Evolutionary conservation across 225 moss, liverwort and hornwort species (phyloP), one percentile per base, ranked within the genome.

Genomic region (Bryoerythrophyllum caledonicum): DNA sequence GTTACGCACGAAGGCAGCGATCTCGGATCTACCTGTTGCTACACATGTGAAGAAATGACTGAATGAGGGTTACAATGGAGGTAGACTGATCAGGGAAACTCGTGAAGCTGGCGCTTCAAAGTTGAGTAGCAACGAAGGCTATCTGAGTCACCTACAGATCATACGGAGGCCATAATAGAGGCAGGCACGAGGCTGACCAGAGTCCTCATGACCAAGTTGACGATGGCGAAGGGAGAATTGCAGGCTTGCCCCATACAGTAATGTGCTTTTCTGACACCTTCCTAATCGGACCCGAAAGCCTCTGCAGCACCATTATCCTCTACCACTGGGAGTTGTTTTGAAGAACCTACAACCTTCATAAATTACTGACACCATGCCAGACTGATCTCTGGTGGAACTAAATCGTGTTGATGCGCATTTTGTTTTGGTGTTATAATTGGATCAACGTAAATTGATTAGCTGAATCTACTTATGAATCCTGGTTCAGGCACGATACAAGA

Each of bases 191-290:
- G 71, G 57, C 40, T 52, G 40, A 6, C 57, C 48, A 34, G 54
- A 69, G 44, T 15, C 15, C 69, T 69, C 46, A n/a, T 32, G 32
- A 17, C 56, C 11, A 62, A 67, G 46, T 81, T 77, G 81, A 66
- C 73, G 55, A 72, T 8, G 34, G 30, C 32, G 1, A 2, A 5
- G 44, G 52, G 35, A 5, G 26, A 25, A 2, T 48, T 28, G 60
- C 10, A 20, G 44, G 34, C 66, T 66, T 43, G 66, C 44, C 25
- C 23, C 72, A 62, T 73, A 27, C 11, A 27, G 35, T 12, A 77
- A 61, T 37, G 81, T 77, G 77, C 68, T 77, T 19, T n/a, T 16
- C 73, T 68, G 78, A 73, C 73, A 82, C 63, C 17, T 43, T 27
- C 26, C 44, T 1, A 37, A 48, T 19, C 73, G 10, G 55, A 10